Evolutionary conservation across 2,329 filamentous ascomycete species (phyloP).

Genomic region (Aspergillus caelatus): DNA sequence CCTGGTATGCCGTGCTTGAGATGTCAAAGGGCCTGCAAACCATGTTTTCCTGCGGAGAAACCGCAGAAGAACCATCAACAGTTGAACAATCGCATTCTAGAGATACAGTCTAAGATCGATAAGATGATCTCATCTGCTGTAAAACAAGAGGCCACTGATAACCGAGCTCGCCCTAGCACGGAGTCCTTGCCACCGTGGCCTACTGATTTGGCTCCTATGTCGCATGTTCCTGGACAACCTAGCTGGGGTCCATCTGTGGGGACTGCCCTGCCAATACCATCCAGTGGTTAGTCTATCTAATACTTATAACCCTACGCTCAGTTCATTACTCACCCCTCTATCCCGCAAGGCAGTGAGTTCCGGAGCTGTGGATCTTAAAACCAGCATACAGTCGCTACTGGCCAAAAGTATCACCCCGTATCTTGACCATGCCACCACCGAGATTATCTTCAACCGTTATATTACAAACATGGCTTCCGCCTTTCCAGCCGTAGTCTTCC

Average conservation of each 20-base stretch:
- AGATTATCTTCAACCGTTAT: constrained; percentile 8
- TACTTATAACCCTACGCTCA: too few species aligned
- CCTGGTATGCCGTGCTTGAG: background rate
- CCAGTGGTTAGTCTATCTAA: background rate
- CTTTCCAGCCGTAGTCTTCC: constrained; percentile 14
- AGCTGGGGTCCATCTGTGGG: background rate
- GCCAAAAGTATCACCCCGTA: background rate
- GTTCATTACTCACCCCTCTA: too few species aligned
- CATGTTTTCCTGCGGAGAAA: background rate
- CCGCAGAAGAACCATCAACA: background rate
- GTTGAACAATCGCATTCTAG: background rate
- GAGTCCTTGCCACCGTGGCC: too few species aligned
- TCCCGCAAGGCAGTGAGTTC: background rate
- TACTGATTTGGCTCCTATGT: background rate
- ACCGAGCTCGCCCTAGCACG: background rate
- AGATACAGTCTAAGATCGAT: background rate
- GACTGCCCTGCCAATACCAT: background rate
- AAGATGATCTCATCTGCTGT: background rate
- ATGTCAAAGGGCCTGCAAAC: background rate
- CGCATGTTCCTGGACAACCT: background rate
- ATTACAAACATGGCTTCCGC: constrained; percentile 10
- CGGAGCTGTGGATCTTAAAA: background rate
- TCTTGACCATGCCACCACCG: background rate
- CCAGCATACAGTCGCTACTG: background rate
- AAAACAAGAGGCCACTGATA: background rate